Evolutionary conservation across 2,329 filamentous ascomycete species (phyloP), one percentile per base, ranked within the genome.

Genomic region (Talaromyces verruculosus): DNA sequence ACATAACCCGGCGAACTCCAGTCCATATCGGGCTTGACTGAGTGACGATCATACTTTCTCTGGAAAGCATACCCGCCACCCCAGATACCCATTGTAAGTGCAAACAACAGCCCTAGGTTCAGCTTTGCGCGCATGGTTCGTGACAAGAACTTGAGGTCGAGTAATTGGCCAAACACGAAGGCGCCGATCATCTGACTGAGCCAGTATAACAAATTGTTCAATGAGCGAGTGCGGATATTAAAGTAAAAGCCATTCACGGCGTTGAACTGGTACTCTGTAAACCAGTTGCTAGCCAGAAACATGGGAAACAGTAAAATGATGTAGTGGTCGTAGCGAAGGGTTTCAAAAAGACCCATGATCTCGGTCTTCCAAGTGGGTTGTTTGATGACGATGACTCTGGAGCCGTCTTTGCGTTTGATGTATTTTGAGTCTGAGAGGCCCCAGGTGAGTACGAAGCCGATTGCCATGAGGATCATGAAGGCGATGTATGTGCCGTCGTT

Each of bases 331-430:
- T 83, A 83, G 61, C 81, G 79, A 65, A 96, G 79, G 0, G 90
- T 92, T 76, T 95, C 85, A 77, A 84, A 89, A 2, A 97, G 86
- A 64, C 93, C 93, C 19, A 85, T 69, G 68, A 96, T 78, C 79
- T 97, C 93, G 2, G 90, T 89, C 73, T 87, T 87, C 91, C 91
- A 96, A 61, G 90, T 91, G 3, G 93, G 93, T 78, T 96, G 91
- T 82, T 95, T 94, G 90, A 94, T 96, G 68, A 93, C 79, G 68
- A 96, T 92, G 74, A 96, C 88, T 67, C 87, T 85, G 66, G 90
- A 90, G 66, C 92, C 91, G 75, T 97, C 92, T 43, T 85, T 82
- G 68, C 93, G 91, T 69, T 91, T 81, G 68, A 97, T 86, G 64
- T 87, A 85, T 71, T 85, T 85, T 43, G 91, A 90, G 72, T 95